Evolutionary conservation across 345 rosid genomes (phyloP), one percentile per base, ranked within the genome.

Genomic region (Rhizophora apiculata): DNA sequence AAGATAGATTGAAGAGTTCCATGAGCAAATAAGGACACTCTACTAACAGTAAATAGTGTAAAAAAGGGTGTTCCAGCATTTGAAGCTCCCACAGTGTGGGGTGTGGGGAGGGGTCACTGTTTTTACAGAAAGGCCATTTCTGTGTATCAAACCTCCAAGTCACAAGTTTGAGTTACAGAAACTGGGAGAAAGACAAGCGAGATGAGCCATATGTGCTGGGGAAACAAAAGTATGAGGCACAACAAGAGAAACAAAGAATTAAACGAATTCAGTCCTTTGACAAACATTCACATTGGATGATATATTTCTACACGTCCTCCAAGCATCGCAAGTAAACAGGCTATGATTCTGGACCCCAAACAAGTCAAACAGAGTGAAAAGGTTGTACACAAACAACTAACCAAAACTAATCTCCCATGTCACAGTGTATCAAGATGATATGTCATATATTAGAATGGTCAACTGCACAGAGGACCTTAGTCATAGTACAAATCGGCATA

Each of bases 1-100:
- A 71, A 39, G 48, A 58, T 31, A 70, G 67, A 61, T 72, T 68
- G 22, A 64, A 55, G 30, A 21, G 58, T 37, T 30, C 65, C 43
- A 55, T 65, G 22, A 73, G 54, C 64, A 58, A 6, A 54, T 13
- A 67, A 18, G 20, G 16, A 16, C 19, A 29, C 48, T 57, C 22
- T 31, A 60, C 6, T 2, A 21, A 60, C 6, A 52, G 26, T 52
- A 26, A 21, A 56, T 56, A 37, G 34, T 1, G 15, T 53, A 34
- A 34, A n/a, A 34, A 34, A n/a, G 27, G 20, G 21, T 27, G 24
- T 36, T 27, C 18, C 24, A 51, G 57, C 8, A 48, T 18, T 30
- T 16, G 55, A 20, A 61, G 62, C 49, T 13, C 49, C 49, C 49
- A 13, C 19, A 43, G 1, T 11, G 4, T 43, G 49, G 49, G 49